Conservation (phyloP, 164 flowering plant species). For the Berberis vulgaris region DNA sequence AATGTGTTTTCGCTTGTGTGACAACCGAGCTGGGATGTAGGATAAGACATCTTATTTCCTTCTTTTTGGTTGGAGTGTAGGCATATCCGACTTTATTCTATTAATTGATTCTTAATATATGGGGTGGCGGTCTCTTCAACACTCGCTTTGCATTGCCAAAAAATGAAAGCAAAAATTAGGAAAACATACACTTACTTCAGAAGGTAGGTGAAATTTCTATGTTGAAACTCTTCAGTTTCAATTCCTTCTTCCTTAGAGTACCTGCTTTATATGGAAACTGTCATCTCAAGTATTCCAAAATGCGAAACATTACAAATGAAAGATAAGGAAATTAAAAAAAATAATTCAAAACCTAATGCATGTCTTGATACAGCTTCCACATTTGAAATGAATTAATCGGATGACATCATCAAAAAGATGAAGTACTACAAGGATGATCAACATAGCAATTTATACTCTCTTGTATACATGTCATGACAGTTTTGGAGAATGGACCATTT, state of each 20-base stretch:
- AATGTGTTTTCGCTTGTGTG: too few relatives aligned
- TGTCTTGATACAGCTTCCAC: too few relatives aligned
- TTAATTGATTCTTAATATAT: conserved; percentile 4
- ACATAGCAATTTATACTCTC: too few relatives aligned
- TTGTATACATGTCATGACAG: too few relatives aligned
- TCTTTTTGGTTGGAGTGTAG: background rate
- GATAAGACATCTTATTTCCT: background rate
- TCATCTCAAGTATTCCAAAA: background rate
- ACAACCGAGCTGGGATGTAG: background rate
- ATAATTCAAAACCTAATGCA: background rate
- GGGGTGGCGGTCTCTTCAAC: background rate
- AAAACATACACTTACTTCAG: conserved; percentile 50
- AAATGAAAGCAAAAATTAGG: background rate
- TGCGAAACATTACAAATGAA: too few relatives aligned
- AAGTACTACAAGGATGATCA: background rate
- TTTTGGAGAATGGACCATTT: too few relatives aligned
- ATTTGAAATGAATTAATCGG: background rate
- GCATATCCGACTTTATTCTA: background rate
- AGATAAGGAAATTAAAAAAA: too few relatives aligned
- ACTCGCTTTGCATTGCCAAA: background rate
- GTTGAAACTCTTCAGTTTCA: conserved; percentile 32
- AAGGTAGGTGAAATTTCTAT: conserved; percentile 76
- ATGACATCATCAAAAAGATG: background rate
- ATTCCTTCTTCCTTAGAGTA: conserved; percentile 94
- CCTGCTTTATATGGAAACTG: conserved; percentile 27